Base-by-base conservation (phyloP, 331 rosid genomes). In the Acacia pycnantha region DNA sequence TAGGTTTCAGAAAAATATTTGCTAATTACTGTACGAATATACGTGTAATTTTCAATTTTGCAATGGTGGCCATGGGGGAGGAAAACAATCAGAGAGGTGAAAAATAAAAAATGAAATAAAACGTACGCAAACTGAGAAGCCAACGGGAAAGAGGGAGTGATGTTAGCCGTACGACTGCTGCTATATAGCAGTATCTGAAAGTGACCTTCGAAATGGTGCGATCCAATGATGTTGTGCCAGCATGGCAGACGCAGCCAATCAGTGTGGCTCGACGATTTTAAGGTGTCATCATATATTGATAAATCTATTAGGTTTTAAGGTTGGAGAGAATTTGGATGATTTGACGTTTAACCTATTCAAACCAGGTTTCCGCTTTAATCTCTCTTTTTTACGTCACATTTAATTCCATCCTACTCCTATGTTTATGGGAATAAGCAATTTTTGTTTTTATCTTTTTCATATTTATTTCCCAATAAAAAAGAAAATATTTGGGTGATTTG, bases 121-220 rank as follows among this genome's bases (percentile, higher is more conserved):
- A 85, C 16, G 93, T 91, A 90, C 89, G 91, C 85, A 79, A 89
- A 76, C 53, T 81, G 79, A 77, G 82, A 86, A 87, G 86, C 94
- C 93, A 91, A 91, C 87, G 86, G 86, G 69, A 59, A 21, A 80
- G 88, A 58, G 90, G 79, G 3, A n/a, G 13, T 27, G 29, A 27
- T 27, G 29, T 27, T 27, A 27, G 29, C 29, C 29, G 29, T 27
- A 27, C 29, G 29, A 27, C 29, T 27, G 29, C 29, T 27, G 29
- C 29, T 27, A 27, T 27, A 27, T 27, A 27, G 29, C 29, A 27
- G 29, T 27, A 27, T 27, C 29, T 27, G 1, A 27, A 27, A 27
- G 29, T 27, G 29, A 27, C 29, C 29, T 27, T 27, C 29, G 29
- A 27, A 27, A 27, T 27, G 29, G 29, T 27, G 29, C 1, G 29